Evolutionary conservation across 208 protist genomes (phyloP).

Genomic region (Histomonas meleagridis): DNA sequence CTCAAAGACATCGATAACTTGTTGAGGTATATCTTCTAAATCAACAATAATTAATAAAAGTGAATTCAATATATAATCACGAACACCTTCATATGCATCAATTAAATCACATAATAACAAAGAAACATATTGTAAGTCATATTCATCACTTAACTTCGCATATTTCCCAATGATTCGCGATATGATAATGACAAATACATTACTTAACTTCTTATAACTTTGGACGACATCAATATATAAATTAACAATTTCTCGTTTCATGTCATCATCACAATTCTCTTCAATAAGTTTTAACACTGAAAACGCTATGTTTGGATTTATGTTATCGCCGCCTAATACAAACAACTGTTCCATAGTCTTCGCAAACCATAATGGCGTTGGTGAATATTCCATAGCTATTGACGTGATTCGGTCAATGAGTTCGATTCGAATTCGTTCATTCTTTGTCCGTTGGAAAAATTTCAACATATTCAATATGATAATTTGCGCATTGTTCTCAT

Average conservation of each 20-base stretch:
- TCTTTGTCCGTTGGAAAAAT: conserved; percentile 8
- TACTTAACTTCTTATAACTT: background rate
- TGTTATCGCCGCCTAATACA: background rate
- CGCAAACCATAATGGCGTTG: background rate
- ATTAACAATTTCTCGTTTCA: background rate
- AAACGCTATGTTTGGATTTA: background rate
- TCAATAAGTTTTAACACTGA: background rate
- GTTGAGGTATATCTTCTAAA: background rate
- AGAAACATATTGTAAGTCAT: background rate
- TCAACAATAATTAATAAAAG: background rate
- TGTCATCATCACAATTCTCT: background rate
- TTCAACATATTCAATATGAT: background rate
- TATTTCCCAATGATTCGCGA: background rate
- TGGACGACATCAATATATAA: background rate
- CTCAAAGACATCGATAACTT: conserved; percentile 7
- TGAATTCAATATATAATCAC: background rate
- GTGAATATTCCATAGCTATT: background rate
- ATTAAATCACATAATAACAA: background rate
- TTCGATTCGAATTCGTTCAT: background rate
- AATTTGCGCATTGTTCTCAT: background rate
- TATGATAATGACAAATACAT: background rate
- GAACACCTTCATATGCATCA: background rate
- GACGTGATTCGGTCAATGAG: background rate
- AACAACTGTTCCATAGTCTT: conserved; percentile 21
- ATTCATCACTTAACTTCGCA: background rate